Percentiles rank a stretch among this genome's conserved stretches.
These are phyloP conservation scores for Amylocarpus encephaloides DNA, from an alignment of 2,329 filamentous ascomycete species.

Conservation along the genomic window DNA sequence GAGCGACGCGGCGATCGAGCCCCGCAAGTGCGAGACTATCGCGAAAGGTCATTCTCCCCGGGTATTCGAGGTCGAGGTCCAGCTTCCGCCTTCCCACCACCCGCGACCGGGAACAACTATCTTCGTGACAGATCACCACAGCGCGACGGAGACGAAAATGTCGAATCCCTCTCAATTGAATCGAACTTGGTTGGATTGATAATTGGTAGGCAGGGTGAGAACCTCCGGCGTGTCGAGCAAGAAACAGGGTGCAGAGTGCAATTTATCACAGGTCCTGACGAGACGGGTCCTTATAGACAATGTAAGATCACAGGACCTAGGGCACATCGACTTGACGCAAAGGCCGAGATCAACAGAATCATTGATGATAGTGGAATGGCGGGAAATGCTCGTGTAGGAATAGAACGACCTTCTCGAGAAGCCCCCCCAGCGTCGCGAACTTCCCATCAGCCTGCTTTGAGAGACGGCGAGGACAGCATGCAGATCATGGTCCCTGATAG, in stretches of 20 bases:
- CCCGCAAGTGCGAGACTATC: conserved; percentile 46
- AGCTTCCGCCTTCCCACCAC: conserved; percentile 53
- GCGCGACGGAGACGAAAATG: conserved; percentile 51
- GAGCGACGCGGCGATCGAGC: conserved; percentile 67
- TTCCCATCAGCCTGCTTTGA: conserved; percentile 44
- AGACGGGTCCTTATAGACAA: conserved; percentile 65
- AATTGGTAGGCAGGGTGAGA: conserved; percentile 86
- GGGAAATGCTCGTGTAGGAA: conserved; percentile 32
- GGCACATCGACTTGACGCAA: conserved; percentile 68
- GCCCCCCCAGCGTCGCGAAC: conserved; percentile 23
- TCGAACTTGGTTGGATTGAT: conserved; percentile 83
- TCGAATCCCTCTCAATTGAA: conserved; percentile 80
- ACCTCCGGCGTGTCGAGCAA: conserved; percentile 74
- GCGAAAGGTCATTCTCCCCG: conserved; percentile 69
- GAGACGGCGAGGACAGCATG: conserved; percentile 77
- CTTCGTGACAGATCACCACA: conserved; percentile 52
- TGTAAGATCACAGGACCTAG: conserved; percentile 79
- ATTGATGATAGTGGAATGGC: conserved; percentile 76
- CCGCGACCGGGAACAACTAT: conserved; percentile 43
- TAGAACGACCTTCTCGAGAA: conserved; percentile 33
- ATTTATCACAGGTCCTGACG: conserved; percentile 72
- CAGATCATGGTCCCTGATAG: conserved; percentile 94
- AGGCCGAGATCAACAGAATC: conserved; percentile 76
- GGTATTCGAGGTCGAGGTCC: conserved; percentile 47
- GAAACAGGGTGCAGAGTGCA: conserved; percentile 81